Percentiles rank a stretch among this genome's conserved stretches.
Conservation (phyloP, 768 basidiomycete species). For the Baorangia bicolor region DNA sequence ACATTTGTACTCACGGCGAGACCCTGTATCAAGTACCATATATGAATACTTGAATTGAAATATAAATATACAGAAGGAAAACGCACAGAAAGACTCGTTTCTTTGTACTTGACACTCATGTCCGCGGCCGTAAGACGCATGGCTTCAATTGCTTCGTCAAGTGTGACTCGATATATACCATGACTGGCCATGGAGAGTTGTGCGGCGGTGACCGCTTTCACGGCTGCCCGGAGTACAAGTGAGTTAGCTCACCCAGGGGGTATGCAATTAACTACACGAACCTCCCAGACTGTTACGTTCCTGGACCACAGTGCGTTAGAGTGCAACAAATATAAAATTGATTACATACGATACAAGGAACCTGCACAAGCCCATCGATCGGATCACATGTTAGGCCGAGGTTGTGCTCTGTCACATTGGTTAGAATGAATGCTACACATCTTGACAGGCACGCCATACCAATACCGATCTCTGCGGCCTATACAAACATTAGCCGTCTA, state of each 20-base stretch:
- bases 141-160: conserved; percentile 95
- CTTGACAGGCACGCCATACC: conserved; percentile 42
- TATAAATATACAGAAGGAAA: neutral
- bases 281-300: conserved; percentile 87
- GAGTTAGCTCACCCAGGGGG: neutral
- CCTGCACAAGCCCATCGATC: conserved; percentile 89
- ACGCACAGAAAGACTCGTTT: conserved; percentile 87
- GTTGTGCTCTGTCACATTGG: conserved; percentile 61
- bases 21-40: conserved; percentile 38
- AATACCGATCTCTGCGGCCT: conserved; percentile 90
- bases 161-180: conserved; percentile 80
- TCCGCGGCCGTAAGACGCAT: conserved; percentile 92
- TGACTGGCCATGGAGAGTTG: conserved; percentile 93
- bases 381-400: conserved; percentile 93
- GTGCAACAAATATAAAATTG: neutral
- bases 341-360: conserved; percentile 81
- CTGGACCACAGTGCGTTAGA: conserved; percentile 33
- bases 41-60: neutral
- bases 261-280: conserved; percentile 28
- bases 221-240: conserved; percentile 47
- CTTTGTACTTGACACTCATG: conserved; percentile 95
- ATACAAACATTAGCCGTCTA: neutral
- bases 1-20: conserved; percentile 48
- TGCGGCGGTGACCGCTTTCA: conserved; percentile 91
- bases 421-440: conserved; percentile 2